Evolutionary conservation across 2,329 filamentous ascomycete genomes (phyloP).

Genomic region (Colletotrichum cordylinicola): DNA sequence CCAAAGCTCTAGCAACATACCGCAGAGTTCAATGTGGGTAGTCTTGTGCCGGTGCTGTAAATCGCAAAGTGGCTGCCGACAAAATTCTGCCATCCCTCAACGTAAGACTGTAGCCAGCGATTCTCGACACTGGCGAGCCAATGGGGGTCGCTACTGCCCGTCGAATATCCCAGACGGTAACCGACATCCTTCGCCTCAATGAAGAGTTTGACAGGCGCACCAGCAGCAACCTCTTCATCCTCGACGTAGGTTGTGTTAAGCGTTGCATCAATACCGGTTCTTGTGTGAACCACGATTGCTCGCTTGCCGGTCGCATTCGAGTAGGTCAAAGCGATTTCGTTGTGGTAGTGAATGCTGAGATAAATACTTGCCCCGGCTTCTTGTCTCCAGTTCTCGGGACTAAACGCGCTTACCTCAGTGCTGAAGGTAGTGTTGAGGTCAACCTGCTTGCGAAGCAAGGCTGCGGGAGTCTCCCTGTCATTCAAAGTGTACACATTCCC

Average conservation of each 20-base stretch:
- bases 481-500: conserved; percentile 20
- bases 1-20: not conserved
- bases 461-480: conserved; percentile 20
- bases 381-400: conserved; percentile 2
- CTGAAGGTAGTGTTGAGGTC: conserved; percentile 22
- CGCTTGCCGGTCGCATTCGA: conserved; percentile 5
- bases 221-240: conserved; percentile 16
- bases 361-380: conserved; percentile 20
- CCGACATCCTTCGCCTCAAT: conserved; percentile 16
- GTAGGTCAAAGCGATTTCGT: conserved; percentile 13
- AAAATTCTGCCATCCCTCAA: conserved; percentile 23
- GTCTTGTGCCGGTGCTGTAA: conserved; percentile 12
- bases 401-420: conserved; percentile 16
- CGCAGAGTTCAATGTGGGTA: conserved; percentile 13
- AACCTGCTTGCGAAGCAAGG: conserved; percentile 19
- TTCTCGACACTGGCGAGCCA: conserved; percentile 20
- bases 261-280: conserved; percentile 17
- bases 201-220: conserved; percentile 15
- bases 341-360: conserved; percentile 23
- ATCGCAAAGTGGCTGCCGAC: conserved; percentile 22
- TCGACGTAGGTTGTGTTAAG: conserved; percentile 20
- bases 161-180: conserved; percentile 15
- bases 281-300: conserved; percentile 6
- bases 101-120: conserved; percentile 12
- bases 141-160: not conserved